Conservation (phyloP, 2,329 filamentous ascomycete species). For the Fusarium sp. region DNA sequence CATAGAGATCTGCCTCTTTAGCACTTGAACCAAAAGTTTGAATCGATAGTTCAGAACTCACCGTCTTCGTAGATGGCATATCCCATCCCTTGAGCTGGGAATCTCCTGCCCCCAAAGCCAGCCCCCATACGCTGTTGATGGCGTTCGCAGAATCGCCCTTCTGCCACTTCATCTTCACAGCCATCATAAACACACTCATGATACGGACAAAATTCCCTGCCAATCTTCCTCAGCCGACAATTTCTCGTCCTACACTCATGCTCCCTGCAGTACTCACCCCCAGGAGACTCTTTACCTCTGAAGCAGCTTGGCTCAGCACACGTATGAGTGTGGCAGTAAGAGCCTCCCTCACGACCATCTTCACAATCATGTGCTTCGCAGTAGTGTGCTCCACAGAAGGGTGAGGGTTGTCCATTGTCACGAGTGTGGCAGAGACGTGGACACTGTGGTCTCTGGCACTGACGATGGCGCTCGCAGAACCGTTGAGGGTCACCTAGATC, state of each 20-base stretch:
- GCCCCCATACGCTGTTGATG: conserved; percentile 31
- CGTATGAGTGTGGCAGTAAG: conserved; percentile 44
- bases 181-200: conserved; percentile 45
- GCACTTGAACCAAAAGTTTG: not conserved
- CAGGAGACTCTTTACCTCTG: conserved; percentile 17
- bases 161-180: conserved; percentile 37
- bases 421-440: conserved; percentile 42
- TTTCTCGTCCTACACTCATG: conserved; percentile 42
- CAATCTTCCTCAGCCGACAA: conserved; percentile 38
- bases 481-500: conserved; percentile 27
- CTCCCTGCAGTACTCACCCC: conserved; percentile 38
- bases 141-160: conserved; percentile 37
- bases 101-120: conserved; percentile 15
- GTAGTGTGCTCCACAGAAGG: conserved; percentile 46
- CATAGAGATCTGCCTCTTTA: conserved; percentile 20
- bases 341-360: conserved; percentile 32
- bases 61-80: conserved; percentile 38
- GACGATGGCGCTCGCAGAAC: conserved; percentile 47
- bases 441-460: conserved; percentile 40
- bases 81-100: conserved; percentile 18
- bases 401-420: conserved; percentile 39
- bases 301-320: conserved; percentile 43
- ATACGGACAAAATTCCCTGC: conserved; percentile 37
- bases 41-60: conserved; percentile 24
- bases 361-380: conserved; percentile 45